phyloP scores from a whole-genome alignment of 2,329 filamentous ascomycete genomes.

The Microcyclospora pomicola region DNA sequence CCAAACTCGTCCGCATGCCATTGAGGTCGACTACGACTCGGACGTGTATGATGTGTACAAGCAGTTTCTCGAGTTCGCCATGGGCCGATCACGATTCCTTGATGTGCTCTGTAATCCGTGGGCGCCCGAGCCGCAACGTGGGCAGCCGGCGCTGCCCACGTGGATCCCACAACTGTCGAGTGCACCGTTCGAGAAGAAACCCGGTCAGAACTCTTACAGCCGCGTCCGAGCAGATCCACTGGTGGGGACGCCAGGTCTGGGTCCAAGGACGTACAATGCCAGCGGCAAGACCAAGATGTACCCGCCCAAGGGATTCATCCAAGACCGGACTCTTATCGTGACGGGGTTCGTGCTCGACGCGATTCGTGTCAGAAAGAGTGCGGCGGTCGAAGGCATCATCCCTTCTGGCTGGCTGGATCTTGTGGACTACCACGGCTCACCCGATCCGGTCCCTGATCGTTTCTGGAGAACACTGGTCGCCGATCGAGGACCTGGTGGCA shows the following conservation, averaged over 20 bases:
- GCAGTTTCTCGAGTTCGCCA: conserved; percentile 5
- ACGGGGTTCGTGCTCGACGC: conserved; percentile 5
- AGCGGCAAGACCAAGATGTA: conserved; percentile 1
- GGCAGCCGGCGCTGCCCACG: conserved; percentile 1
- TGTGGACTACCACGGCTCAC: neutral
- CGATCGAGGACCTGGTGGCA: conserved; percentile 1
- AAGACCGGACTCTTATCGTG: conserved; percentile 1
- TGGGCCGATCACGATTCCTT: conserved; percentile 2
- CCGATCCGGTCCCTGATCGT: conserved; percentile 1
- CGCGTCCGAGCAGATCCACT: conserved; percentile 5
- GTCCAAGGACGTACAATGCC: conserved; percentile 3
- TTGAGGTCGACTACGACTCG: conserved; percentile 6
- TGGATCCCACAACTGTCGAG: conserved; percentile 6
- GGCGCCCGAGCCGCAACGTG: conserved; percentile 3
- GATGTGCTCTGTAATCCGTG: conserved; percentile 7
- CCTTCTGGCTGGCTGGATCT: conserved; percentile 4
- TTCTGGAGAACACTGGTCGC: conserved; percentile 3
- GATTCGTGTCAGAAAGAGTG: conserved; percentile 2
- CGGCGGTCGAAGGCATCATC: conserved; percentile 5
- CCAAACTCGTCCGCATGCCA: neutral
- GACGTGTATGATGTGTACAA: conserved; percentile 4
- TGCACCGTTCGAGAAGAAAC: conserved; percentile 4
- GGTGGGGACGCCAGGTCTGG: conserved; percentile 5
- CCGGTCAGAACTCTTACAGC: conserved; percentile 1
- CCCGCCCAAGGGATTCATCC: conserved; percentile 1